These are phyloP conservation scores for Crithidia acanthocephali DNA, from an alignment of 208 protist genomes.

Conservation along the genomic window DNA sequence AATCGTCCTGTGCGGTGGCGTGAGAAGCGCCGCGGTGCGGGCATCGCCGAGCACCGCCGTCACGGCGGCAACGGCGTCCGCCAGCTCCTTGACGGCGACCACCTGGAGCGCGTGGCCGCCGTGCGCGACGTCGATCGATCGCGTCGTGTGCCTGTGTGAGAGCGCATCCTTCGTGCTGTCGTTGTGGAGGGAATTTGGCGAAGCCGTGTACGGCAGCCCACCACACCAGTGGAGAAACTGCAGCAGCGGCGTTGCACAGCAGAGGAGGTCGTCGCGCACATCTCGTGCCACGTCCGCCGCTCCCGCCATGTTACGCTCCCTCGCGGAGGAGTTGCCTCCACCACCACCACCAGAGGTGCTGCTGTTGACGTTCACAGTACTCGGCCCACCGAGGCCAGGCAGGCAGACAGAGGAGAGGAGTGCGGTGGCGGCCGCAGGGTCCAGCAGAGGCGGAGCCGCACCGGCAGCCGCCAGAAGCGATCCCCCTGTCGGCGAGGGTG, in stretches of 20 bases:
- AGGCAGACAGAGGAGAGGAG: constrained; percentile 2
- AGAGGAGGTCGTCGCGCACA: constrained; percentile 26
- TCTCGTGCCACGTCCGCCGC: constrained; percentile 10
- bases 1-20: neutral
- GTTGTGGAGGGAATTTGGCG: neutral
- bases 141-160: constrained; percentile 5
- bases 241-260: constrained; percentile 27
- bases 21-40: neutral
- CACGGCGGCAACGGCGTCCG: constrained; percentile 34
- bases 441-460: neutral
- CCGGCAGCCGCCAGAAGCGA: neutral
- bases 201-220: neutral
- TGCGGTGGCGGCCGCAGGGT: neutral
- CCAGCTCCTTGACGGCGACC: constrained; percentile 49
- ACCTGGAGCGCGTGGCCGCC: constrained; percentile 41
- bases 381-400: neutral
- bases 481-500: constrained; percentile 16
- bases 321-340: neutral
- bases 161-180: neutral
- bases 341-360: too few relatives aligned
- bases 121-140: neutral
- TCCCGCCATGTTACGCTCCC: neutral
- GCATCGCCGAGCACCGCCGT: constrained; percentile 19
- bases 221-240: constrained; percentile 30
- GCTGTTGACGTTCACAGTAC: too few relatives aligned